Evolutionary conservation across 805 yeast genomes (phyloP).

Genomic region (Yamadazyma akitaensis): DNA sequence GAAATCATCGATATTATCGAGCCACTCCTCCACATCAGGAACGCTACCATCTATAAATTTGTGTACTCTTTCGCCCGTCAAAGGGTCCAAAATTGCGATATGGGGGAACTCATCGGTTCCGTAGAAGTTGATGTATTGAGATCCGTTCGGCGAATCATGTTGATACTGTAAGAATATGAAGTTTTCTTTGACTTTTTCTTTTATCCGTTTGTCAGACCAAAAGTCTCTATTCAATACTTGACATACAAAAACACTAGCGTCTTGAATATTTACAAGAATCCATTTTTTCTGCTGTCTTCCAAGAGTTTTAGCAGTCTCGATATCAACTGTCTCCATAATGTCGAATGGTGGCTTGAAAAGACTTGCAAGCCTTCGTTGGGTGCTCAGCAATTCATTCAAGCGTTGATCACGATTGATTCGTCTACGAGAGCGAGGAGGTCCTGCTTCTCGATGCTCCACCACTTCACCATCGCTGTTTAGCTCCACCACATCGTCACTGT

Average conservation of each 20-base stretch:
- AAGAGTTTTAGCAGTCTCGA: conserved; percentile 69
- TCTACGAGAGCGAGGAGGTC: conserved; percentile 24
- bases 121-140: conserved; percentile 68
- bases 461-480: conserved; percentile 28
- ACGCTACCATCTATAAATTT: conserved; percentile 66
- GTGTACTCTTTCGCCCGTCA: conserved; percentile 87
- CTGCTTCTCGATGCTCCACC: conserved; percentile 15
- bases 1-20: conserved; percentile 68
- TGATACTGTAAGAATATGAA: conserved; percentile 87
- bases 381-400: conserved; percentile 39
- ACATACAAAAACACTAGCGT: conserved; percentile 77
- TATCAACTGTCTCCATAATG: conserved; percentile 59
- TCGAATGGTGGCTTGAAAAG: conserved; percentile 95
- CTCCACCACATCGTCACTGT: conserved; percentile 20
- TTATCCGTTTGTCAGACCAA: conserved; percentile 73
- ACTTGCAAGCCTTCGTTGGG: conserved; percentile 69
- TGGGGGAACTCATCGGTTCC: conserved; percentile 75
- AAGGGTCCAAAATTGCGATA: conserved; percentile 87
- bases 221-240: conserved; percentile 90
- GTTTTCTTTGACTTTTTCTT: conserved; percentile 57
- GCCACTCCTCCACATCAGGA: conserved; percentile 59
- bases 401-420: conserved; percentile 22
- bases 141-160: conserved; percentile 71
- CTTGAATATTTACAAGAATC: conserved; percentile 87
- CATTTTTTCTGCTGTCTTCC: conserved; percentile 70